Evolutionary conservation across 2,329 filamentous ascomycete genomes (phyloP).

Genomic region (Sporothrix schenckii): DNA sequence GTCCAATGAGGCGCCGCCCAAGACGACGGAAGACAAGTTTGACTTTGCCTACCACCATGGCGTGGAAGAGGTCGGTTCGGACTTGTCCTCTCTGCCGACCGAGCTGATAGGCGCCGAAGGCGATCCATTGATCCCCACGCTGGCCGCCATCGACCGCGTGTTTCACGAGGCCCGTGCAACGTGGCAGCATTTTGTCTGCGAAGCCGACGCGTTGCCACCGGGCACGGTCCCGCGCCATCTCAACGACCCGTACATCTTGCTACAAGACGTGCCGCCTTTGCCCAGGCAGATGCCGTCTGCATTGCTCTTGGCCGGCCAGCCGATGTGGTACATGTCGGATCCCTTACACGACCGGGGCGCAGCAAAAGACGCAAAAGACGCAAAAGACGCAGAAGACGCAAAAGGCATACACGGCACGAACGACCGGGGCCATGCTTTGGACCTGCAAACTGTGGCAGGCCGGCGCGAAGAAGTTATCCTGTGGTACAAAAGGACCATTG

Average conservation of each 20-base stretch:
- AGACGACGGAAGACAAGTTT: slow-evolving; percentile 23
- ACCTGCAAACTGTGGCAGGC: slow-evolving; percentile 17
- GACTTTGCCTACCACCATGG: slow-evolving; percentile 22
- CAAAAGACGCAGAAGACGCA: too few species aligned
- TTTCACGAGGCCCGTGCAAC: slow-evolving; percentile 9
- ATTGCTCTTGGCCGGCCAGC: slow-evolving; percentile 1
- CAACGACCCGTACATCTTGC: slow-evolving; percentile 28
- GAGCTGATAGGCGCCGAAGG: slow-evolving; percentile 25
- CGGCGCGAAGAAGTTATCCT: slow-evolving; percentile 1
- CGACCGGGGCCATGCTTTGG: not conserved
- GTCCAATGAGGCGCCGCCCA: slow-evolving; percentile 15
- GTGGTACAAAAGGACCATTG: not conserved
- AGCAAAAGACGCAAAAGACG: too few species aligned
- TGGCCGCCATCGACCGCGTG: slow-evolving; percentile 17
- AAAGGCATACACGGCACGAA: too few species aligned
- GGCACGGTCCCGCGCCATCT: slow-evolving; percentile 11
- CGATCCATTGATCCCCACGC: slow-evolving; percentile 25
- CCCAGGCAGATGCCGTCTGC: slow-evolving; percentile 13
- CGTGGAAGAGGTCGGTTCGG: not conserved
- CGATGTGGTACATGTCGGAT: slow-evolving; percentile 19
- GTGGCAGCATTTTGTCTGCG: slow-evolving; percentile 10
- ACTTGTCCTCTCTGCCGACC: not conserved
- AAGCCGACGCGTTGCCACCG: slow-evolving; percentile 20
- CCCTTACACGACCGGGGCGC: not conserved
- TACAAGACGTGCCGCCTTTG: slow-evolving; percentile 25